Percentiles rank a stretch among this genome's conserved stretches.
These are phyloP conservation scores for Eimeria zaria DNA, from an alignment of 169 alveolate genomes.

Conservation along the genomic window DNA sequence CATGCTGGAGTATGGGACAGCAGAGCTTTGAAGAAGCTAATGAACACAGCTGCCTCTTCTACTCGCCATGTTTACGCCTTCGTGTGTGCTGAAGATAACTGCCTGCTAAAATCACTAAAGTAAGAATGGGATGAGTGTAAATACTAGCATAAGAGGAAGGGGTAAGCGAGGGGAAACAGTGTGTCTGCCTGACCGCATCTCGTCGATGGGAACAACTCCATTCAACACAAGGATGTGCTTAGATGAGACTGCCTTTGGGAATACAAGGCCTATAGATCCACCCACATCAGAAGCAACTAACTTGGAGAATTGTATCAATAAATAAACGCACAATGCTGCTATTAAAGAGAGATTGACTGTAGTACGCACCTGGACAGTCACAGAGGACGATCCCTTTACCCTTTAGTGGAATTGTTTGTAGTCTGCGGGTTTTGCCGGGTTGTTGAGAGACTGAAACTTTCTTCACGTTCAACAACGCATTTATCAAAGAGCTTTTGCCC, in stretches of 20 bases:
- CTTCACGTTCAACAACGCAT: constrained; percentile 97
- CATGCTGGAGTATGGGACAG: too few relatives aligned
- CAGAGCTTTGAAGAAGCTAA: neutral
- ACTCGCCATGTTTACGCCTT: neutral
- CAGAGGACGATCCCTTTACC: constrained; percentile 95
- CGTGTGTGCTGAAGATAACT: neutral
- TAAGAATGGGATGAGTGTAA: neutral
- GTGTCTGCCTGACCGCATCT: constrained; percentile 89
- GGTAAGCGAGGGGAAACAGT: neutral
- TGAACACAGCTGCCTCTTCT: neutral
- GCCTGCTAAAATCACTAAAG: neutral
- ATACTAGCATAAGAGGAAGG: neutral
- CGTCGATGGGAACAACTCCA: constrained; percentile 98
- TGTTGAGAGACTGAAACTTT: constrained; percentile 97
- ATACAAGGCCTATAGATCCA: constrained; percentile 96
- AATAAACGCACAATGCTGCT: neutral
- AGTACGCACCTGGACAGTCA: constrained; percentile 96
- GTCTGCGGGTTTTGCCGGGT: constrained; percentile 99
- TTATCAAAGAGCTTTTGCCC: constrained; percentile 99
- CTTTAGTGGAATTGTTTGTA: constrained; percentile 95
- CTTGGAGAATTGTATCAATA: neutral
- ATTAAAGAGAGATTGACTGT: neutral
- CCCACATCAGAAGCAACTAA: neutral
- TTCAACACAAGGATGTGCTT: constrained; percentile 98
- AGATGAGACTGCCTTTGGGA: constrained; percentile 98